These are phyloP conservation scores for Lipomyces sp. DNA, from an alignment of 805 yeast species.

Conservation along the genomic window DNA sequence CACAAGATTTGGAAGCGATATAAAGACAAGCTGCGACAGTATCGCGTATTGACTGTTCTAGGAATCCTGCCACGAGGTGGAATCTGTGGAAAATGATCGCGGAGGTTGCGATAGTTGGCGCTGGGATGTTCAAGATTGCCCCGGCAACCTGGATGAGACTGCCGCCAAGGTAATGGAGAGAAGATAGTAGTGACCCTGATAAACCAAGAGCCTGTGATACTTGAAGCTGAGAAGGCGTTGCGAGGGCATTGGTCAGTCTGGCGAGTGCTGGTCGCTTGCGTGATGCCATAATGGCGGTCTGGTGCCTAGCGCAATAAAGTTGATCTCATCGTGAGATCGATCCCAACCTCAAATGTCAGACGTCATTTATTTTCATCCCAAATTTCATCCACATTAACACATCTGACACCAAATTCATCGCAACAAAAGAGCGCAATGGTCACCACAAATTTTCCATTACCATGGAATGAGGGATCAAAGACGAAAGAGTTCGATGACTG, in stretches of 20 bases:
- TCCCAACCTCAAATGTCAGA: no score
- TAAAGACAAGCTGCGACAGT: conserved; percentile 28
- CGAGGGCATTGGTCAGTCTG: conserved; percentile 27
- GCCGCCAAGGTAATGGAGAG: conserved; percentile 29
- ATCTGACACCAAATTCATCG: neutral
- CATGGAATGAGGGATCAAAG: conserved; percentile 12
- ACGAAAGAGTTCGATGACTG: conserved; percentile 30
- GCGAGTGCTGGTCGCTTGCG: conserved; percentile 5
- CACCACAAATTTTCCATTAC: conserved; percentile 29
- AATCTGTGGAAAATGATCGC: conserved; percentile 34
- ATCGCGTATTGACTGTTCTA: conserved; percentile 21
- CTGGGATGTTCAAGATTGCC: conserved; percentile 20
- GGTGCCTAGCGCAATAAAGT: neutral
- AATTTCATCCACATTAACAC: neutral
- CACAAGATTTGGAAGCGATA: conserved; percentile 31
- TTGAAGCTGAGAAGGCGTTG: conserved; percentile 30
- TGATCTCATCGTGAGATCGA: neutral
- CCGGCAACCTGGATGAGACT: conserved; percentile 32
- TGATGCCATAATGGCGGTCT: neutral
- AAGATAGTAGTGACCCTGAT: conserved; percentile 6
- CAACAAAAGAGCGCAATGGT: conserved; percentile 14
- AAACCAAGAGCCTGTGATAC: conserved; percentile 19
- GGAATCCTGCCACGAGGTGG: conserved; percentile 27
- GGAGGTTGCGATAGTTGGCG: conserved; percentile 28
- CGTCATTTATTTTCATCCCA: neutral